Percentiles rank a stretch among this genome's conserved stretches.
These are phyloP conservation scores for Kitagawia praeruptora DNA, from an alignment of 129 eudicot genomes.

Conservation along the genomic window DNA sequence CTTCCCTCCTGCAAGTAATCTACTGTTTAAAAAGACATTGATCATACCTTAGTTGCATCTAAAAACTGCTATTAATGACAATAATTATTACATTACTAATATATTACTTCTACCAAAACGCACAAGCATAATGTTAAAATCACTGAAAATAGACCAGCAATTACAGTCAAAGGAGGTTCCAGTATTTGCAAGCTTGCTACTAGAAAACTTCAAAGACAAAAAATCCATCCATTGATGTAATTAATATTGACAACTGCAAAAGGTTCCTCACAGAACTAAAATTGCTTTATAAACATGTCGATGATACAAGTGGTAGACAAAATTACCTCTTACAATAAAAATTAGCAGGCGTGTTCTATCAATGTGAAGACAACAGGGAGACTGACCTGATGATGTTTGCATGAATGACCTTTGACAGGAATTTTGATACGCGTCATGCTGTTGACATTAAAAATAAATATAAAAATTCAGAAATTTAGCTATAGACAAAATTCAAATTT, in stretches of 20 bases:
- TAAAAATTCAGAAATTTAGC: not conserved
- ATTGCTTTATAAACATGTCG: not conserved
- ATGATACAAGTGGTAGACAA: not conserved
- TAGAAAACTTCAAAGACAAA: not conserved
- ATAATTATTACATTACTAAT: not conserved
- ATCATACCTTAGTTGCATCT: not conserved
- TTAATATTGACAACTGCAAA: not conserved
- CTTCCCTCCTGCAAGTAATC: not conserved
- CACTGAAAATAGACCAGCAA: not conserved
- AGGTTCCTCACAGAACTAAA: not conserved
- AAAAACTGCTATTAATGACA: not conserved
- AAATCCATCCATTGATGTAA: not conserved
- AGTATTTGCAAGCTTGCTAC: not conserved
- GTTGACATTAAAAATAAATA: constrained; percentile 15
- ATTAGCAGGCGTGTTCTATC: not conserved
- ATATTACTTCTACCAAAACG: not conserved
- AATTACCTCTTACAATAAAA: not conserved
- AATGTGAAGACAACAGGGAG: not conserved
- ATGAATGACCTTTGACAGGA: constrained; percentile 72
- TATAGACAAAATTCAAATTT: not conserved
- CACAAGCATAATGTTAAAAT: not conserved
- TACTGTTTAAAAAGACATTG: not conserved
- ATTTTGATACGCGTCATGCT: constrained; percentile 59
- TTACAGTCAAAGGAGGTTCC: not conserved
- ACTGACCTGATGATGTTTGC: constrained; percentile 77